Base-by-base conservation (phyloP, 441 rosid genomes). In the Erodium trifolium region DNA sequence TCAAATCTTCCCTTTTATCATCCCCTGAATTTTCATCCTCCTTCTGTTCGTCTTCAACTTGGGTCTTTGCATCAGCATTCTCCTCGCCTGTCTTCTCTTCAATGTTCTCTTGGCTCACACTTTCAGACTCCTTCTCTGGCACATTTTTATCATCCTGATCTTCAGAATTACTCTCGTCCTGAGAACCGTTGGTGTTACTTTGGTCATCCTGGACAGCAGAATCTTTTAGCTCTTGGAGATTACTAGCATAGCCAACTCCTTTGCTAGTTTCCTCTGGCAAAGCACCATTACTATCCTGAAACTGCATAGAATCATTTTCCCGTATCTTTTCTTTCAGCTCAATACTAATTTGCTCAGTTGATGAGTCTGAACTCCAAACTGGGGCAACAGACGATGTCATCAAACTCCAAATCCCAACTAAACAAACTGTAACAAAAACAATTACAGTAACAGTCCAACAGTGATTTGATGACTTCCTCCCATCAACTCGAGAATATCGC, bases 371-470 rank as follows among this genome's bases (percentile, higher is more conserved):
- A 68, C 77, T 75, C 70, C 72, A 76, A 35, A 72, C 70, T 0
- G 80, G 73, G 63, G 73, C 81, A 73, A 82, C 70, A 55, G 82
- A 80, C 5, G 89, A 76, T 43, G 86, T 82, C 79, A 78, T 79
- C 59, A 84, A 78, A 82, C 78, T 82, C 90, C 92, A 87, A 12
- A 80, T 71, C 63, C 88, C 92, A 76, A 85, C 77, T 34, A 87
- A 78, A 76, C 82, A 78, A 27, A 84, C 64, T n/a, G 83, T 76
- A 51, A 85, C 68, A 27, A 82, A 1, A 19, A 78, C 59, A 41
- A 79, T 81, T 51, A 82, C 60, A 57, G 76, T 78, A 35, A 82
- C 68, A 9, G 80, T 80, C 12, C 79, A 82, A 5, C 85, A 82
- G 70, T 77, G 78, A 71, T 74, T 68, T 2, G 88, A 75, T 34